Evolutionary conservation across 345 rosid genomes (phyloP).

Genomic region (Moricandia moricandioides): DNA sequence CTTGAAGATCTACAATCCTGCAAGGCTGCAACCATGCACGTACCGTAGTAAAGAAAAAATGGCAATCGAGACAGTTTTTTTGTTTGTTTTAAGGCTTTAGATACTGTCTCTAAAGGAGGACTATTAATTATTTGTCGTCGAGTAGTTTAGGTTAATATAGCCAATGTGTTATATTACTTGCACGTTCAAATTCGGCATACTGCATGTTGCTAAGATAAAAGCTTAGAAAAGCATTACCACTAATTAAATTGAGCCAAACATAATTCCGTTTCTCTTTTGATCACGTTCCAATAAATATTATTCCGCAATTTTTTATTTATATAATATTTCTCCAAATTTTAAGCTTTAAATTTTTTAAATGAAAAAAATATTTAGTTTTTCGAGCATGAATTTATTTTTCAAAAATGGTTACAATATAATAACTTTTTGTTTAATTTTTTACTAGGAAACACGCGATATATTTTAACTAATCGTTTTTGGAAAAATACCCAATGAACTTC

Average conservation of each 20-base stretch:
- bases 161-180: not conserved
- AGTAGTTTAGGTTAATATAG: not conserved
- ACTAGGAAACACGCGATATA: too few species aligned
- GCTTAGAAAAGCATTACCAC: not conserved
- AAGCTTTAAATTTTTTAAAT: too few species aligned
- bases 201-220: not conserved
- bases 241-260: not conserved
- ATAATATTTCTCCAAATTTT: not conserved
- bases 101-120: not conserved
- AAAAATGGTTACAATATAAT: not conserved
- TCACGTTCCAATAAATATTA: too few species aligned
- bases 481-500: too few species aligned
- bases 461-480: too few species aligned
- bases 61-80: not conserved
- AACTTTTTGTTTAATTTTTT: too few species aligned
- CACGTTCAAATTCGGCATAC: not conserved
- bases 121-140: not conserved
- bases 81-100: not conserved
- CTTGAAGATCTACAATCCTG: not conserved
- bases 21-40: not conserved
- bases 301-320: not conserved
- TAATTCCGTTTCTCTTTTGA: not conserved
- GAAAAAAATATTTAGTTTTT: too few species aligned
- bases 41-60: not conserved
- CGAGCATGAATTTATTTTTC: too few species aligned